Evolutionary conservation across 108 stramenopile species (phyloP), one percentile per base, ranked within the genome.

Genomic region (Fistulifera pelliculosa): DNA sequence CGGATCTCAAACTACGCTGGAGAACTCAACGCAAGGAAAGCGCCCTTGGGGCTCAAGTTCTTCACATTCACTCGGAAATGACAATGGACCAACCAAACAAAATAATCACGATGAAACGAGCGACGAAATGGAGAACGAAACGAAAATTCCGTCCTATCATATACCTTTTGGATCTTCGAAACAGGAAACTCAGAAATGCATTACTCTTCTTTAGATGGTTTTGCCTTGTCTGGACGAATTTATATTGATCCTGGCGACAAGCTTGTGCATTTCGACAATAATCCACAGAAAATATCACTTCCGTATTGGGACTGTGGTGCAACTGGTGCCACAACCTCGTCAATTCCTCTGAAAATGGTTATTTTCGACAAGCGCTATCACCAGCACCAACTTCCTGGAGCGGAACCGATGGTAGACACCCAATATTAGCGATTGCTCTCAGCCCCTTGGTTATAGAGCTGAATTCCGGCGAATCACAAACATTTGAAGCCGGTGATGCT

Each of bases 261-360:
- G 49, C 28, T 73, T 44, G 74, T 74, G 7, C 69, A 80, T 41
- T 70, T 80, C 49, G 71, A 69, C 48, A 59, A 65, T 45, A 47
- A 54, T 16, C 23, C 17, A 26, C 24, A 23, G 14, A 26, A 65
- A 12, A 28, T 71, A n/a, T 49, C 64, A 1, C 54, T 79, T 21
- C 79, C 79, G 7, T 80, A 70, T 24, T 70, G 66, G 64, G 79
- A 80, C 41, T 80, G 71, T 52, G 69, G 65, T 22, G 74, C 64
- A 1, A 35, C 58, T 0, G 74, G 74, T 3, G 44, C 19, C 21
- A 45, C 44, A 45, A 60, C 58, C 8, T 49, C 54, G 23, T 60
- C 67, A 38, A 15, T 62, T 27, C 62, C 64, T 0, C 5, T 75
- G 12, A 66, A 71, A 49, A 71, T 55, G 73, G 56, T 12, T 54